Evolutionary conservation across 2,329 filamentous ascomycete species (phyloP).

Genomic region (Arthrobotrys iridis): DNA sequence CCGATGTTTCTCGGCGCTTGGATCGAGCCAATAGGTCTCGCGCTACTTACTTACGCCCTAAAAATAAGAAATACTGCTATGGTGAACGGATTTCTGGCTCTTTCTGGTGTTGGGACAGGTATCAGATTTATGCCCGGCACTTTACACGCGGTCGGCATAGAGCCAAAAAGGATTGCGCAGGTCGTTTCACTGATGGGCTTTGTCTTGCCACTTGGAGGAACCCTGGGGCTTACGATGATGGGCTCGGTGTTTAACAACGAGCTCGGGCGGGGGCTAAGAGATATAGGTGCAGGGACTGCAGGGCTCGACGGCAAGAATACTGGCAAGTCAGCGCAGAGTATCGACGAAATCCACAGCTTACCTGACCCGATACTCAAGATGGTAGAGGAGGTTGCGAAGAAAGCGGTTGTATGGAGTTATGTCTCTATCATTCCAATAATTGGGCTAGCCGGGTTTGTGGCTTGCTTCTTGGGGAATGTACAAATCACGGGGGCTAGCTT

Average conservation of each 20-base stretch:
- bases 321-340: conserved; percentile 59
- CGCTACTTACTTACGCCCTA: conserved; percentile 69
- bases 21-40: conserved; percentile 69
- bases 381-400: conserved; percentile 64
- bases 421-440: conserved; percentile 71
- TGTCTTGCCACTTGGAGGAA: conserved; percentile 72
- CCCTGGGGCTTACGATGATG: conserved; percentile 74
- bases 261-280: conserved; percentile 59
- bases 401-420: conserved; percentile 74
- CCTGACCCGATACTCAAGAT: conserved; percentile 60
- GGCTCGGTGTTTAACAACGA: conserved; percentile 75
- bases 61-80: conserved; percentile 64
- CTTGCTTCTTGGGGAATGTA: conserved; percentile 66
- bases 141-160: conserved; percentile 72
- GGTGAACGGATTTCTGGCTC: conserved; percentile 74
- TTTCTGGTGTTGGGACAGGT: conserved; percentile 72
- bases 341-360: conserved; percentile 61
- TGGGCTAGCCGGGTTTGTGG: conserved; percentile 64
- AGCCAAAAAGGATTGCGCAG: conserved; percentile 68
- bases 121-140: conserved; percentile 73
- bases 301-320: conserved; percentile 59
- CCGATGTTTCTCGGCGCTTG: conserved; percentile 69
- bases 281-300: conserved; percentile 59
- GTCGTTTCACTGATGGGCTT: conserved; percentile 72
- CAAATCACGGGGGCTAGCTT: conserved; percentile 63